phyloP scores from a whole-genome alignment of 2,329 filamentous ascomycete species.

The Aspergillus hortae region DNA sequence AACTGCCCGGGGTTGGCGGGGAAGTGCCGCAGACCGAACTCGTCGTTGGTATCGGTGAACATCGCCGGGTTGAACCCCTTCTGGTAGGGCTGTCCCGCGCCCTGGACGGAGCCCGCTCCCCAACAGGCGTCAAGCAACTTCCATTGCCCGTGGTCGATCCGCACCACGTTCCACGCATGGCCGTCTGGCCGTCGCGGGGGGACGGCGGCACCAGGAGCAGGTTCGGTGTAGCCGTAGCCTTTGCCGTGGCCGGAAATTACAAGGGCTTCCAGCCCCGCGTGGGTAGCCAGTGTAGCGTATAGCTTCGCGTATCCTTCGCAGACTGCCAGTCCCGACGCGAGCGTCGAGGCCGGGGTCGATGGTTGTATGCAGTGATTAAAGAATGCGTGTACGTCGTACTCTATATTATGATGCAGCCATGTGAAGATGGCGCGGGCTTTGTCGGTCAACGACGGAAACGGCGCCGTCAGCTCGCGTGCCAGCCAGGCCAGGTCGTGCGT shows the following conservation, averaged over 20 bases:
- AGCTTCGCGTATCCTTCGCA: slow-evolving; percentile 88
- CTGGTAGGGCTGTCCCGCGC: slow-evolving; percentile 56
- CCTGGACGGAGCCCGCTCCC: slow-evolving; percentile 73
- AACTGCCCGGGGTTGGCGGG: slow-evolving; percentile 66
- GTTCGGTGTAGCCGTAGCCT: slow-evolving; percentile 67
- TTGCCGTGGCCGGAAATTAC: slow-evolving; percentile 80
- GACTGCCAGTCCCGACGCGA: slow-evolving; percentile 76
- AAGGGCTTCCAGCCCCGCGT: slow-evolving; percentile 74
- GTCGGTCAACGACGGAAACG: slow-evolving; percentile 78
- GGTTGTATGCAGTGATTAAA: slow-evolving; percentile 66
- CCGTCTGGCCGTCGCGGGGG: slow-evolving; percentile 59
- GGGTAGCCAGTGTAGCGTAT: slow-evolving; percentile 72
- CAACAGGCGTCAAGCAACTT: slow-evolving; percentile 90
- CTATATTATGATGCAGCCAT: slow-evolving; percentile 92
- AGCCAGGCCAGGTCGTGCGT: slow-evolving; percentile 67
- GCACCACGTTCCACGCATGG: slow-evolving; percentile 92
- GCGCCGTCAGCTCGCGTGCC: slow-evolving; percentile 70
- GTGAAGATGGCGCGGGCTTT: slow-evolving; percentile 91
- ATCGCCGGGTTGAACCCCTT: slow-evolving; percentile 62
- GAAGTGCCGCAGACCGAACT: slow-evolving; percentile 79
- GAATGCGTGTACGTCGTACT: slow-evolving; percentile 77
- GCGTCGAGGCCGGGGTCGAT: slow-evolving; percentile 67
- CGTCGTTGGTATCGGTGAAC: slow-evolving; percentile 67
- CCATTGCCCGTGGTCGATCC: slow-evolving; percentile 83
- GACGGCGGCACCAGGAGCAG: slow-evolving; percentile 61